phyloP scores from a whole-genome alignment of 139 green algal species.

The Closterium sp. region DNA sequence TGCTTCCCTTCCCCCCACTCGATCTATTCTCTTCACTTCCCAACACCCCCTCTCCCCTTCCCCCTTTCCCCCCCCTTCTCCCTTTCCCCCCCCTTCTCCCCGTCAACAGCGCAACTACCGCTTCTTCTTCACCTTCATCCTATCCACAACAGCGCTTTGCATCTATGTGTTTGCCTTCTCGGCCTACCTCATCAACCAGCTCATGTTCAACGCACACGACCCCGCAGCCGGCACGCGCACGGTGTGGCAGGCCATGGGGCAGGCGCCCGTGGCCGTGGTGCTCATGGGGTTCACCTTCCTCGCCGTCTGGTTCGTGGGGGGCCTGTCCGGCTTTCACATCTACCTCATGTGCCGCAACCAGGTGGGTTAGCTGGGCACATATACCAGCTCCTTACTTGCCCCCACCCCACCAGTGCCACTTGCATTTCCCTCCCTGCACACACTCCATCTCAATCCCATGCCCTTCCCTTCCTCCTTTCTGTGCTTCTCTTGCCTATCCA shows the following conservation, averaged over 20 bases:
- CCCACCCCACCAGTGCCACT: not conserved
- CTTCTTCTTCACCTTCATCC: constrained; percentile 93
- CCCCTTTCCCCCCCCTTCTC: not conserved
- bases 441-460: not conserved
- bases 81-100: too few relatives aligned
- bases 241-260: constrained; percentile 48
- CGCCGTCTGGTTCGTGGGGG: constrained; percentile 86
- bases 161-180: constrained; percentile 75
- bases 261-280: constrained; percentile 61
- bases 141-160: constrained; percentile 77
- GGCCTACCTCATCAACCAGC: constrained; percentile 52
- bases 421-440: not conserved
- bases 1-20: not conserved
- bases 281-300: constrained; percentile 56
- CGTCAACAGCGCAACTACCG: constrained; percentile 94
- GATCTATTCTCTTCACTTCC: not conserved
- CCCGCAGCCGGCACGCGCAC: not conserved
- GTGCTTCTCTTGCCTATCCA: too few relatives aligned
- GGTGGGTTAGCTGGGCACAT: constrained; percentile 9
- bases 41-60: not conserved
- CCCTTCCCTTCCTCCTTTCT: too few relatives aligned
- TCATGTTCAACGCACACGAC: constrained; percentile 28
- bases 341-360: constrained; percentile 76
- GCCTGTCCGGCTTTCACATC: constrained; percentile 86
- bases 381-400: too few relatives aligned